Evolutionary conservation across 768 basidiomycete genomes (phyloP), one percentile per base, ranked within the genome.

Genomic region (Tricholoma sp.): DNA sequence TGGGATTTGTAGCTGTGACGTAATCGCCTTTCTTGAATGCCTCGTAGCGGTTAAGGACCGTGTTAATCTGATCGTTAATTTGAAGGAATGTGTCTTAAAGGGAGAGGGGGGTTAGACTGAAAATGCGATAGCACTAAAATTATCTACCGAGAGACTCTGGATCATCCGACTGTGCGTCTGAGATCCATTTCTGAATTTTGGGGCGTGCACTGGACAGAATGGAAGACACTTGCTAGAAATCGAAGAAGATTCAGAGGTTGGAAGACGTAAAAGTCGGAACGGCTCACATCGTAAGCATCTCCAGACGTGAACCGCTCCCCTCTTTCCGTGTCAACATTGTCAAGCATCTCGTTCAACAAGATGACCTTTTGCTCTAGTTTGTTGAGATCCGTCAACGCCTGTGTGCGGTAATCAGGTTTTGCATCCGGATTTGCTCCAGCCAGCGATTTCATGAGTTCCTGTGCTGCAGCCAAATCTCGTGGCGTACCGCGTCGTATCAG

Each of bases 41-140:
- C 57, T 98, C 94, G 68, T 94, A 98, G 21, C 96, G 88, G 27
- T 82, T 80, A 12, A 98, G 71, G 12, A 94, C 93, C 18, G 84
- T 89, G 74, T 99, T 99, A 72, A 99, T 94, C 66, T 97, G 91
- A 71, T 99, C 97, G 70, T 99, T 99, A 59, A 95, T 95, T 69
- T 98, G 85, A 16, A 99, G 77, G 69, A 97, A 89, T 2, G 93
- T 93, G 59, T 95, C 95, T 94, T 65, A 27, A 27, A 27, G 5
- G 12, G 9, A n/a, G 50, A 39, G 50, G 53, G 19, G 21, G 57
- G 27, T 58, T 50, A 50, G 39, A 7, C 9, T 27, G 41, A n/a
- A 32, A n/a, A 43, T 18, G 50, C 29, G 29, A 12, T 43, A 18
- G 24, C 22, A 6, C 8, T 22, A 31, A 7, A n/a, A 11, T 14